These are phyloP conservation scores for Yamadazyma membranifaciens DNA, from an alignment of 1,139 yeast genomes.

Conservation along the genomic window DNA sequence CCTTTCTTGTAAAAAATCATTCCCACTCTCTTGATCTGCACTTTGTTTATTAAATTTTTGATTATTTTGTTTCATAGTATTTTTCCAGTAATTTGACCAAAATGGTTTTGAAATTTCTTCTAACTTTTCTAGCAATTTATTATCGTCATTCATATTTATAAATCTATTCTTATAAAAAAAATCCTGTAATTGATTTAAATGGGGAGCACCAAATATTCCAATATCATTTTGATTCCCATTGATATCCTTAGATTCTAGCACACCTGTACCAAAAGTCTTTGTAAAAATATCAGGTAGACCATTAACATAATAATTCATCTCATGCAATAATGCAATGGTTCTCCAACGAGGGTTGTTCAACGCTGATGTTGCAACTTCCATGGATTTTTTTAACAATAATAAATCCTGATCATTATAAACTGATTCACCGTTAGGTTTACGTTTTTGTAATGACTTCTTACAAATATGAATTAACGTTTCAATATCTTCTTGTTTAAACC, in stretches of 20 bases:
- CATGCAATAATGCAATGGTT: conserved; percentile 55
- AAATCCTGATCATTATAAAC: conserved; percentile 38
- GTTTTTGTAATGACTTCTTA: conserved; percentile 42
- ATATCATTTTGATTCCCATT: conserved; percentile 22
- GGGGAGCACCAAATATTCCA: conserved; percentile 60
- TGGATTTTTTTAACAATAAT: conserved; percentile 37
- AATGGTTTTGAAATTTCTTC: conserved; percentile 35
- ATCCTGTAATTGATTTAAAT: conserved; percentile 50
- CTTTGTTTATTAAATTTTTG: conserved; percentile 32
- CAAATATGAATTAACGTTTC: conserved; percentile 51
- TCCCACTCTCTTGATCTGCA: conserved; percentile 18
- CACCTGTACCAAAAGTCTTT: conserved; percentile 44
- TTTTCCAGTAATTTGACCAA: conserved; percentile 55
- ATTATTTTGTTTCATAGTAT: conserved; percentile 32
- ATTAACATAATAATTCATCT: conserved; percentile 55
- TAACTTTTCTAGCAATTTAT: conserved; percentile 27
- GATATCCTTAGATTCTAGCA: conserved; percentile 18
- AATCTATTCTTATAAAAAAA: conserved; percentile 55
- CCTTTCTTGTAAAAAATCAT: conserved; percentile 16
- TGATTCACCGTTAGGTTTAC: conserved; percentile 18
- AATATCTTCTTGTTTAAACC: conserved; percentile 57
- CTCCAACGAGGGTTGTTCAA: conserved; percentile 54
- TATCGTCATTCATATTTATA: conserved; percentile 25
- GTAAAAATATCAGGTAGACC: conserved; percentile 43
- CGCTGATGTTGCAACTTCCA: conserved; percentile 47